A percentile compares a stretch with the other conserved stretches of the same genome.
phyloP scores from a whole-genome alignment of 192 early-diverging fungal species.

The Anaeromyces robustus region DNA sequence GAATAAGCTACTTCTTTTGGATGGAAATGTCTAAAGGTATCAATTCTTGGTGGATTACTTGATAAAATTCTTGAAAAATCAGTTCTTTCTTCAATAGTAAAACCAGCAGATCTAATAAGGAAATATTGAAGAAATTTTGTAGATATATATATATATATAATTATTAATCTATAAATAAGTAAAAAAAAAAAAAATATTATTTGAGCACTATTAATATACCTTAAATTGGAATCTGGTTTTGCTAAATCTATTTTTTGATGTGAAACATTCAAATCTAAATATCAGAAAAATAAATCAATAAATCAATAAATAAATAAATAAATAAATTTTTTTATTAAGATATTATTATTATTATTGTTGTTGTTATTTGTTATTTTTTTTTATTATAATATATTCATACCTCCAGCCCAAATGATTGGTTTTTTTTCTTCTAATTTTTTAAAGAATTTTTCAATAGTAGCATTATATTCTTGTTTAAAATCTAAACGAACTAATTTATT shows the following conservation, averaged over 20 bases:
- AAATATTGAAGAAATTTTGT: background rate
- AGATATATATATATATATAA: background rate
- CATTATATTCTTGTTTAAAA: conserved; percentile 46
- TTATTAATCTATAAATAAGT: too few species aligned
- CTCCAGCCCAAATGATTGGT: conserved; percentile 61
- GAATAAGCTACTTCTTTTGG: conserved; percentile 50
- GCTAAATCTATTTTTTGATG: conserved; percentile 61
- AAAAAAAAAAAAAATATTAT: too few species aligned
- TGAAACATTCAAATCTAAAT: conserved; percentile 72
- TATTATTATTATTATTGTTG: too few species aligned
- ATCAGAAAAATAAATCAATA: background rate
- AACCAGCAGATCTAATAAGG: conserved; percentile 47
- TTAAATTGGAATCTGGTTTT: conserved; percentile 53
- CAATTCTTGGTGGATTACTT: conserved; percentile 33
- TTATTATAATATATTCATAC: conserved; percentile 8
- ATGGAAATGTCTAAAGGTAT: conserved; percentile 56
- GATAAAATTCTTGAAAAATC: background rate
- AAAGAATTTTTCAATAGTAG: conserved; percentile 47
- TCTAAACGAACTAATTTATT: conserved; percentile 50
- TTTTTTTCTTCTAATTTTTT: conserved; percentile 46
- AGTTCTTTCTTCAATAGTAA: conserved; percentile 61
- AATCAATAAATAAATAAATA: background rate
- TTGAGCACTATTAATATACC: conserved; percentile 17
- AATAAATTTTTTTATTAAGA: too few species aligned
- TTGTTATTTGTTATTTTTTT: too few species aligned